Base-by-base conservation (phyloP, 306 rosid species). In the Aeschynomene evenia region DNA sequence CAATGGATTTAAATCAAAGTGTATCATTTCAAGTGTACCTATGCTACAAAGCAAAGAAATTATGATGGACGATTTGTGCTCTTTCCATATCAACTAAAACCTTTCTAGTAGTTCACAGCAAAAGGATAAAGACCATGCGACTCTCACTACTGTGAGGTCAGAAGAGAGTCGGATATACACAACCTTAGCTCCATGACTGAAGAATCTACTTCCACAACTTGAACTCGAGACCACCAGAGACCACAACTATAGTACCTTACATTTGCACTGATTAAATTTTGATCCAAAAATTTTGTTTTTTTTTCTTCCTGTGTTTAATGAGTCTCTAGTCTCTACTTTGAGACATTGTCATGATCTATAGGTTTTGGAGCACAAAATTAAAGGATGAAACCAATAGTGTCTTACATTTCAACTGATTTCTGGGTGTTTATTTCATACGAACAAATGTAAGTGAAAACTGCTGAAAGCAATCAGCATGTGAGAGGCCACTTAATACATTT, bases 401-500 rank as follows among this genome's bases (percentile, higher is more conserved):
- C 26, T 39, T 31, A 18, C 34, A 36, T 37, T 63, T 26, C 16
- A 48, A 72, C 39, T 52, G 23, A 28, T 63, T 63, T 53, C 28
- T 3, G 63, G 59, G 7, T 3, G 37, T 28, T 40, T 52, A 42
- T 9, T 55, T 18, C 39, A 15, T 40, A 42, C 24, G 50, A 65
- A 54, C 39, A 45, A 46, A 65, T 65, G 31, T 65, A 55, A 66
- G 67, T 56, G 23, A 45, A 11, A 45, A 56, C 9, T 18, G 2
- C 53, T 24, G 24, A 63, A 63, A 50, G 7, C 54, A 37, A 37
- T 63, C 36, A 37, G 63, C 54, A 23, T 16, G 65, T 6, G 26
- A 37, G 55, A 72, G 19, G 45, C 64, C 23, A 42, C 33, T 64
- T 55, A 73, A 53, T 64, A 54, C 72, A 43, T 56, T 23, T 59